Evolutionary conservation across 169 alveolate species (phyloP).

Genomic region (Plasmodium ovale): DNA sequence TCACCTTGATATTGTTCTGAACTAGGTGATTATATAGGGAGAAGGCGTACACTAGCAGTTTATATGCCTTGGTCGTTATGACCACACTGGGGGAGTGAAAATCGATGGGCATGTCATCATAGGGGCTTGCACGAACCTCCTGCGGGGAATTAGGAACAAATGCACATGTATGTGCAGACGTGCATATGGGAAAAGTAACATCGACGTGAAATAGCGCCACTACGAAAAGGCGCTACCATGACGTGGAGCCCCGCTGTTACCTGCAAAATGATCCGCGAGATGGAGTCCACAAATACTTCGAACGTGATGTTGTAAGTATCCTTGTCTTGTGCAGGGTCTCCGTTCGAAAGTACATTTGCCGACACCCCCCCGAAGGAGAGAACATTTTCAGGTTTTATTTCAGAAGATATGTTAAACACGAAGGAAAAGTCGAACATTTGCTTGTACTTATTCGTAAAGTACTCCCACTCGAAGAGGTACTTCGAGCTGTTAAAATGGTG

Average conservation of each 20-base stretch:
- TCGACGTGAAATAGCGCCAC: no score
- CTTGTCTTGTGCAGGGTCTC: neutral
- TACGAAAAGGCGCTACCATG: no score
- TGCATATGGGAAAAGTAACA: no score
- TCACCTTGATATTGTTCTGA: slow-evolving; percentile 54
- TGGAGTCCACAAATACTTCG: slow-evolving; percentile 51
- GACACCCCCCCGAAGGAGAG: slow-evolving; percentile 61
- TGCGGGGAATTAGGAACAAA: neutral
- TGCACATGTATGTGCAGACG: neutral
- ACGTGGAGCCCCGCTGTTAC: neutral
- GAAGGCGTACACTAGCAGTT: slow-evolving; percentile 47
- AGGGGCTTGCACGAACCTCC: slow-evolving; percentile 8
- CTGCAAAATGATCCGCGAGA: slow-evolving; percentile 43
- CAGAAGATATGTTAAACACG: slow-evolving; percentile 20
- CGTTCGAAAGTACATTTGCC: slow-evolving; percentile 9
- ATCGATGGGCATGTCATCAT: slow-evolving; percentile 10
- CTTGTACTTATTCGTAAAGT: slow-evolving; percentile 28
- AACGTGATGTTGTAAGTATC: slow-evolving; percentile 13
- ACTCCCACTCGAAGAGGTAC: slow-evolving; percentile 40
- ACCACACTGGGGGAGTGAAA: slow-evolving; percentile 75
- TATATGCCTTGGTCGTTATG: slow-evolving; percentile 66
- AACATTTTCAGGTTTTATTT: neutral
- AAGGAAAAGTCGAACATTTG: slow-evolving; percentile 27
- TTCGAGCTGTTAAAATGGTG: slow-evolving; percentile 44
- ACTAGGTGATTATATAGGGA: slow-evolving; percentile 41